Percentiles rank a stretch among this genome's conserved stretches.
These are phyloP conservation scores for Ophiocordyceps camponoti-saundersi DNA, from an alignment of 2,329 filamentous ascomycete genomes.

Conservation along the genomic window DNA sequence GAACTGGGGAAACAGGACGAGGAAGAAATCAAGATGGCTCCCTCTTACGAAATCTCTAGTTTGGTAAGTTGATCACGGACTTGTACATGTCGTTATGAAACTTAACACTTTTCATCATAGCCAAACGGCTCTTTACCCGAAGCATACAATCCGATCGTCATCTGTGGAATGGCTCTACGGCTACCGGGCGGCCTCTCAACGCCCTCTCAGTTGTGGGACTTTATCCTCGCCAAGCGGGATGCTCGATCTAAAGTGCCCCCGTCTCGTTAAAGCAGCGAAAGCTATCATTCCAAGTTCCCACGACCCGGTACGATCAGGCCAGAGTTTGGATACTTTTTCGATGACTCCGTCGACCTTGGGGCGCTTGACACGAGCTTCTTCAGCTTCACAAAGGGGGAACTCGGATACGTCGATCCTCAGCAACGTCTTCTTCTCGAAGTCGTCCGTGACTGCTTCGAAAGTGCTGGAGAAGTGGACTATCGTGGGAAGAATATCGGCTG, in stretches of 20 bases:
- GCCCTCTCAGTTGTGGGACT: neutral
- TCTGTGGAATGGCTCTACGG: neutral
- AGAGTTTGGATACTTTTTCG: conserved; percentile 9
- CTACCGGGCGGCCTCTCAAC: neutral
- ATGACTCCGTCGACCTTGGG: conserved; percentile 5
- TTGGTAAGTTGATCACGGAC: too few species aligned
- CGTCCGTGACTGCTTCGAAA: conserved; percentile 4
- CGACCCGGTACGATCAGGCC: neutral
- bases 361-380: conserved; percentile 11
- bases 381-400: conserved; percentile 8
- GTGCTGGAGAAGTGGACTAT: conserved; percentile 2
- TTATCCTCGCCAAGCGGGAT: neutral
- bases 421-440: conserved; percentile 15
- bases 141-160: neutral
- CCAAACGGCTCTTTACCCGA: too few species aligned
- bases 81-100: too few species aligned
- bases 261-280: neutral
- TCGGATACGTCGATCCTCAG: conserved; percentile 14
- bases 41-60: too few species aligned
- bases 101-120: too few species aligned
- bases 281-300: neutral
- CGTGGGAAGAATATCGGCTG: conserved; percentile 2
- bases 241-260: neutral
- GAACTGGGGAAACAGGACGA: too few species aligned
- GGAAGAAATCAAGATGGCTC: too few species aligned